Base-by-base conservation (phyloP, 108 stramenopile species). In the Cyclotella kingstonii region DNA sequence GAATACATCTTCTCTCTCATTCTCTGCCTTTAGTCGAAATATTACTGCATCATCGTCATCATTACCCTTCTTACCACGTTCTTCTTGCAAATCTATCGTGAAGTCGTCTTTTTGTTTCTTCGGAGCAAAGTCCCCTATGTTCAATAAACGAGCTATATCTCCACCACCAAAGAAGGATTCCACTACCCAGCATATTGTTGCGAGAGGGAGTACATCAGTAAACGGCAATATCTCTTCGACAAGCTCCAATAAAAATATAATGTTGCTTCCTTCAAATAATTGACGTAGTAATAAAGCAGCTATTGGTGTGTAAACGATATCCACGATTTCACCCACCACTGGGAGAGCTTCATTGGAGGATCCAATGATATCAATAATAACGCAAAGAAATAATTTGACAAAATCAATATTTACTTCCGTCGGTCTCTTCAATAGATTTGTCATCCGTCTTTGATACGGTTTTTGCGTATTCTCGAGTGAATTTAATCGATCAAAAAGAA, bases 151-250 rank as follows among this genome's bases (percentile, higher is more conserved):
- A 8, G 87, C 87, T 22, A 85, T 27, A 41, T 41, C 72, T 29
- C 81, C 80, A 38, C 72, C 67, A 10, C 76, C 61, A 31, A 76
- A 80, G 63, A 69, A 85, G 1, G 87, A 80, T 30, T 89, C 87
- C 2, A 89, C 56, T 8, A 80, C 78, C 87, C 87, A 89, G 38
- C 80, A 82, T 49, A 85, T 80, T 1, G 86, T 88, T 8, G 86
- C 86, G n/a, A 88, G 63, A 1, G 86, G 86, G 12, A 88, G 38
- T 11, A 88, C 57, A 71, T 88, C 86, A n/a, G 86, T 88, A 60
- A 88, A 83, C 23, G 87, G 87, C 25, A 89, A 52, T n/a, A 89
- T 85, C 44, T 89, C 87, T 67, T 89, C 87, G 8, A 71, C 78
- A 54, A 89, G 81, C 39, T 89, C 87, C 22, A 89, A 54, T 30